phyloP scores from a whole-genome alignment of 192 early-diverging fungal genomes.

The Backusella westeae region DNA sequence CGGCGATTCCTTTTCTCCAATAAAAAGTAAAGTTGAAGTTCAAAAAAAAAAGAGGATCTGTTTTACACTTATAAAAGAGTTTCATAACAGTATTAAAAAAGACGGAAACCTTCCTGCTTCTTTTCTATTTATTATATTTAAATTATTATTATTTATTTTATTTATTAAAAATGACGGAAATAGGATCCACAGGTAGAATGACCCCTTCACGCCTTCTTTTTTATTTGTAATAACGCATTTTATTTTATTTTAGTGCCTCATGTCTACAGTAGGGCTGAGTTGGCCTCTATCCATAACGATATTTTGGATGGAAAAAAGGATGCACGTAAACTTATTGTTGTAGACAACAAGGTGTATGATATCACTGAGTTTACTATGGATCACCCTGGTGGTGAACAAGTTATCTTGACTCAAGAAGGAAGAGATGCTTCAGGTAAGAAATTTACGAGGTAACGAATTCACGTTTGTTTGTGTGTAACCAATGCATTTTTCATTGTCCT shows the following conservation, averaged over 20 bases:
- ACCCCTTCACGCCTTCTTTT: neutral
- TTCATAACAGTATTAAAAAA: neutral
- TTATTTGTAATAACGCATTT: neutral
- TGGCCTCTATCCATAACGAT: constrained; percentile 7
- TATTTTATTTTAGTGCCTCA: neutral
- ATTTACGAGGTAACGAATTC: neutral
- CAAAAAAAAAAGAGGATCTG: neutral
- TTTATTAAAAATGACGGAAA: neutral
- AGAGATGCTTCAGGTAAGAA: constrained; percentile 64
- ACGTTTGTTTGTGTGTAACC: neutral
- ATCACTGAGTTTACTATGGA: constrained; percentile 66
- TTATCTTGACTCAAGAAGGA: constrained; percentile 74
- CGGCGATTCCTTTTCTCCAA: neutral
- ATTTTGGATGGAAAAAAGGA: constrained; percentile 34
- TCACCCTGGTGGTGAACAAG: constrained; percentile 74
- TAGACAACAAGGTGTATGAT: constrained; percentile 82
- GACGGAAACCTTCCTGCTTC: neutral
- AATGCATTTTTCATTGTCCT: neutral
- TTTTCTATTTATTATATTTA: neutral
- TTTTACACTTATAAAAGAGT: neutral
- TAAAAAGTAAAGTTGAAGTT: neutral
- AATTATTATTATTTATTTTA: neutral
- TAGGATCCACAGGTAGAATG: neutral
- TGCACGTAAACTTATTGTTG: constrained; percentile 55
- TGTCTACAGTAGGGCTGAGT: constrained; percentile 18